These are phyloP conservation scores for Sisymbrium altissimum DNA, from an alignment of 345 rosid genomes.

Conservation along the genomic window DNA sequence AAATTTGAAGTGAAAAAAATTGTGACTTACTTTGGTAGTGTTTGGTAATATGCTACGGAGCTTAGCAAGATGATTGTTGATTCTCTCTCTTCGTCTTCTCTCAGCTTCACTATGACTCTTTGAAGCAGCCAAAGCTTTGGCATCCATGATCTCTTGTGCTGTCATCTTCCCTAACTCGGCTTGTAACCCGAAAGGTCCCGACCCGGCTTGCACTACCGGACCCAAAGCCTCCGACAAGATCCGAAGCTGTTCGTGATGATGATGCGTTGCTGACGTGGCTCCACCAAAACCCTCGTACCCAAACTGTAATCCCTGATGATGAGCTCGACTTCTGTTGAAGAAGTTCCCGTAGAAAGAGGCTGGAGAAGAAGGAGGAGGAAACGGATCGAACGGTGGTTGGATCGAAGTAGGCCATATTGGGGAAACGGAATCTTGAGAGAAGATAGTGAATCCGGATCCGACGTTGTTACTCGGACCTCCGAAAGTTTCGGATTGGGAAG, in stretches of 20 bases:
- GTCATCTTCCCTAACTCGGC: slow-evolving; percentile 85
- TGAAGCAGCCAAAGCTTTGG: slow-evolving; percentile 97
- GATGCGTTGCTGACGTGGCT: slow-evolving; percentile 31
- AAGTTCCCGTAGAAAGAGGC: slow-evolving; percentile 60
- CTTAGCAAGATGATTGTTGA: slow-evolving; percentile 94
- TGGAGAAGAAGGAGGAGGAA: slow-evolving; percentile 43
- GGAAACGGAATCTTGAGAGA: slow-evolving; percentile 51
- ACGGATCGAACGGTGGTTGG: slow-evolving; percentile 46
- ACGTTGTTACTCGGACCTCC: slow-evolving; percentile 24
- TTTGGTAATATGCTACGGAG: slow-evolving; percentile 91
- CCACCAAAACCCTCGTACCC: slow-evolving; percentile 47
- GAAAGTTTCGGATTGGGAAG: slow-evolving; percentile 17
- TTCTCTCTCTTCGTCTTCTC: slow-evolving; percentile 91
- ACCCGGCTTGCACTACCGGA: slow-evolving; percentile 52
- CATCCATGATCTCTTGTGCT: slow-evolving; percentile 99
- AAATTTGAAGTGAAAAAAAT: background rate
- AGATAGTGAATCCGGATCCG: slow-evolving; percentile 42
- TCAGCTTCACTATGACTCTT: slow-evolving; percentile 98
- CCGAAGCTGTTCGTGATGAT: slow-evolving; percentile 65
- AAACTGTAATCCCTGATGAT: slow-evolving; percentile 38
- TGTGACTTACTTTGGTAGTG: slow-evolving; percentile 87
- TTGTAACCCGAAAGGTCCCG: slow-evolving; percentile 75
- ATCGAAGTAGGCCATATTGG: slow-evolving; percentile 40
- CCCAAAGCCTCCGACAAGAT: slow-evolving; percentile 82
- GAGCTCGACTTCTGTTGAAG: slow-evolving; percentile 46